These are phyloP conservation scores for Cocos nucifera DNA, from an alignment of 176 grass and related monocot species.

Conservation along the genomic window DNA sequence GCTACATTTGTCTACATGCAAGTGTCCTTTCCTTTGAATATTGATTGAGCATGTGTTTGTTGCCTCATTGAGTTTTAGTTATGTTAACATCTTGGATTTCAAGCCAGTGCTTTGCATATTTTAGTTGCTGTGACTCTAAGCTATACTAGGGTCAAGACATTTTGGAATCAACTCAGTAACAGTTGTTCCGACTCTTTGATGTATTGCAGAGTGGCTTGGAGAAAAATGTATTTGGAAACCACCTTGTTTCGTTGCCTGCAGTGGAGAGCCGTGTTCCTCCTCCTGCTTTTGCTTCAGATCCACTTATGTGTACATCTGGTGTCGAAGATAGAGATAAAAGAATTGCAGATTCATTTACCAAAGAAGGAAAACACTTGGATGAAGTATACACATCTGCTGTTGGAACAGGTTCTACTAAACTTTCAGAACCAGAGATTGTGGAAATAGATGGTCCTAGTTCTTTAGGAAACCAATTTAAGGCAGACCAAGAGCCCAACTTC, in stretches of 20 bases:
- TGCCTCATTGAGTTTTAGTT: not conserved
- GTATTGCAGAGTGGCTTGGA: slow-evolving; percentile 77
- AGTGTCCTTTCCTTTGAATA: not conserved
- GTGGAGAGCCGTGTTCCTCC: slow-evolving; percentile 37
- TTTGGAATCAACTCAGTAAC: too few relatives aligned
- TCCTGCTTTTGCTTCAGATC: slow-evolving; percentile 77
- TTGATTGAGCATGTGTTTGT: not conserved
- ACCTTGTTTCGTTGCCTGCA: slow-evolving; percentile 57
- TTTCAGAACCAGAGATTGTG: slow-evolving; percentile 80
- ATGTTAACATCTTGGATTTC: not conserved
- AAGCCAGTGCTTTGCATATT: too few relatives aligned
- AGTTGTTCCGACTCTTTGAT: not conserved
- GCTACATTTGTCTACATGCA: too few relatives aligned
- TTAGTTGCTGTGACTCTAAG: too few relatives aligned
- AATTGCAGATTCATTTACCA: slow-evolving; percentile 31
- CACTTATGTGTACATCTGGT: slow-evolving; percentile 44
- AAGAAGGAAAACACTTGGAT: slow-evolving; percentile 20
- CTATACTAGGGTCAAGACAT: too few relatives aligned
- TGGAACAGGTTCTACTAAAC: slow-evolving; percentile 24
- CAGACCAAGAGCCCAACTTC: slow-evolving; percentile 58
- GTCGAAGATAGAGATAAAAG: slow-evolving; percentile 35
- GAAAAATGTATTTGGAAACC: slow-evolving; percentile 97
- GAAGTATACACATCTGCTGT: slow-evolving; percentile 34
- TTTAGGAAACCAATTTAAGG: slow-evolving; percentile 34
- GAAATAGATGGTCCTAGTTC: slow-evolving; percentile 74